Percentiles rank a stretch among this genome's conserved stretches.
phyloP scores from a whole-genome alignment of 2,329 filamentous ascomycete genomes.

The Cladosporium sp. region DNA sequence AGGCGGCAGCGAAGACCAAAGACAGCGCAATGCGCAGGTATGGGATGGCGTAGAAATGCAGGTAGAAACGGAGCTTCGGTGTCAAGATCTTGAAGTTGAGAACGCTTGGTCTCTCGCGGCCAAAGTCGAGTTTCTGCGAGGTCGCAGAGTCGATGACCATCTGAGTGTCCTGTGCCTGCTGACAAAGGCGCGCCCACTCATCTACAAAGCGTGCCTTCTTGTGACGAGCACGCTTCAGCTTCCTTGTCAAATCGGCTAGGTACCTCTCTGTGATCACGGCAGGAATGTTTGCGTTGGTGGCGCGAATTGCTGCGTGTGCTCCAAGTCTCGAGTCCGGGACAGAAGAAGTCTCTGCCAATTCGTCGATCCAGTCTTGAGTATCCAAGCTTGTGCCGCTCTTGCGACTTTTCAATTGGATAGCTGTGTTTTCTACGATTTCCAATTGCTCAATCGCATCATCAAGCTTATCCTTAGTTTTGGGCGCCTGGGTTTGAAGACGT shows the following conservation, averaged over 20 bases:
- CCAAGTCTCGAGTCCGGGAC: constrained; percentile 56
- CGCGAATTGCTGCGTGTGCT: constrained; percentile 32
- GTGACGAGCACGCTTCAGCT: constrained; percentile 75
- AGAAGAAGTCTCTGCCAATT: constrained; percentile 72
- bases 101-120: constrained; percentile 48
- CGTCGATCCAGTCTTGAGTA: constrained; percentile 93
- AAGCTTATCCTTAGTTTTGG: constrained; percentile 78
- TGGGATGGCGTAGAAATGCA: constrained; percentile 71
- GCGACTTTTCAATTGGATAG: constrained; percentile 70
- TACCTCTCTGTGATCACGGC: constrained; percentile 89
- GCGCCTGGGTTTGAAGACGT: constrained; percentile 72
- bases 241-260: constrained; percentile 80
- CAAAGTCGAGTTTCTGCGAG: constrained; percentile 76
- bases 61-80: constrained; percentile 74
- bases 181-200: constrained; percentile 78
- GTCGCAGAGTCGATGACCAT: constrained; percentile 76
- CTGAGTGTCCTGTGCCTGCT: constrained; percentile 69
- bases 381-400: constrained; percentile 72
- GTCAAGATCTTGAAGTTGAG: constrained; percentile 56
- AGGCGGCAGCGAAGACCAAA: constrained; percentile 66
- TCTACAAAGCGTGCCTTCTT: constrained; percentile 75
- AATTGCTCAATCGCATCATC: constrained; percentile 76
- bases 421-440: constrained; percentile 75
- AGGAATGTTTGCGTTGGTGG: constrained; percentile 43
- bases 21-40: constrained; percentile 61